A percentile compares a stretch with the other conserved stretches of the same genome.
phyloP scores from a whole-genome alignment of 805 yeast genomes.

The Sugiyamaella marilandica region DNA sequence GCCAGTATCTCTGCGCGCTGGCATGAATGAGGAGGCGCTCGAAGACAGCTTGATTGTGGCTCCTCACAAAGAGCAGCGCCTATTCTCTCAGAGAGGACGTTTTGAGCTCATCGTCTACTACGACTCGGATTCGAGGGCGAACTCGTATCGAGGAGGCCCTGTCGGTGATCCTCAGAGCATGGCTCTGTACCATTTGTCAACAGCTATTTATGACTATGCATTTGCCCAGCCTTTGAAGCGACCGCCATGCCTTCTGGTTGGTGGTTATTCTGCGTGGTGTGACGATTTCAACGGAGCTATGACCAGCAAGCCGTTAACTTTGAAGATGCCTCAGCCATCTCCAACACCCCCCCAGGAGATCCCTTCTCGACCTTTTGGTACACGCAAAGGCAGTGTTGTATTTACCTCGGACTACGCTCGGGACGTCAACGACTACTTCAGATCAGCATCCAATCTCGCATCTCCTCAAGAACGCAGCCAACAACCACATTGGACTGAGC shows the following conservation, averaged over 20 bases:
- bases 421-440: conserved; percentile 30
- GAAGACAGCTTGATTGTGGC: conserved; percentile 55
- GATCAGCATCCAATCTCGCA: conserved; percentile 9
- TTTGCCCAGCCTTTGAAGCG: conserved; percentile 36
- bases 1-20: conserved; percentile 53
- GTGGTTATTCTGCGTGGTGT: conserved; percentile 52
- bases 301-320: not conserved
- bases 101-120: conserved; percentile 66
- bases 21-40: conserved; percentile 60
- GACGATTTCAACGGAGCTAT: conserved; percentile 21
- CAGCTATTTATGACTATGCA: conserved; percentile 38
- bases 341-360: conserved; percentile 14
- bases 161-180: conserved; percentile 13
- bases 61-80: conserved; percentile 49
- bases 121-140: conserved; percentile 38
- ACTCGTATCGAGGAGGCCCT: conserved; percentile 23
- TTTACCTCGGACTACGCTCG: conserved; percentile 22
- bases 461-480: not conserved
- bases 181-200: conserved; percentile 30
- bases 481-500: not conserved
- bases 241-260: conserved; percentile 44
- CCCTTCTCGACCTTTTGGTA: conserved; percentile 18
- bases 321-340: conserved; percentile 4
- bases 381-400: conserved; percentile 20
- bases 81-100: conserved; percentile 48